phyloP scores from a whole-genome alignment of 169 alveolate species.

The Ophryocystis elektroscirrha region DNA sequence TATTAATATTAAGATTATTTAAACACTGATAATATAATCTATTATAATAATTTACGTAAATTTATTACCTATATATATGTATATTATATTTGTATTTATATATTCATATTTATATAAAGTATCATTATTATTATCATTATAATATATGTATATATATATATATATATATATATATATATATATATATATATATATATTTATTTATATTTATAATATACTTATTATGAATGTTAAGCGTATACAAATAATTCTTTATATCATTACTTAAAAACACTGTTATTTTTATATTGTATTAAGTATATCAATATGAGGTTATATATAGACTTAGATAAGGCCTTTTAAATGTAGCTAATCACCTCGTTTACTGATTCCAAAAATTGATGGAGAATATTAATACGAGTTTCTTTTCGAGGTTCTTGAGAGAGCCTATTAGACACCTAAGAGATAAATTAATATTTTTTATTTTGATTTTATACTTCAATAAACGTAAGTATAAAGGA shows the following conservation, averaged over 20 bases:
- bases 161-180: not conserved
- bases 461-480: slow-evolving; percentile 31
- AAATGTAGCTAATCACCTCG: slow-evolving; percentile 8
- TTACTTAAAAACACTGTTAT: no score
- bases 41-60: not conserved
- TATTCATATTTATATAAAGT: not conserved
- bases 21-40: not conserved
- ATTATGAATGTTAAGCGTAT: not conserved
- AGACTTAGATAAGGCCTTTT: not conserved
- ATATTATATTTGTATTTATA: not conserved
- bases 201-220: not conserved
- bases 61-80: not conserved
- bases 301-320: no score
- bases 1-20: not conserved
- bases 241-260: not conserved
- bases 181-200: not conserved
- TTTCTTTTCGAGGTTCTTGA: slow-evolving; percentile 34
- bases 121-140: not conserved
- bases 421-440: slow-evolving; percentile 7
- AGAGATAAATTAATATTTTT: slow-evolving; percentile 7
- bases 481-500: slow-evolving; percentile 36
- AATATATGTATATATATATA: not conserved
- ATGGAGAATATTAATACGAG: slow-evolving; percentile 23
- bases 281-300: no score
- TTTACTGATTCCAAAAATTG: slow-evolving; percentile 30